Conservation (phyloP, 1,284 basidiomycete species). For the Cryptococcus sp. region DNA sequence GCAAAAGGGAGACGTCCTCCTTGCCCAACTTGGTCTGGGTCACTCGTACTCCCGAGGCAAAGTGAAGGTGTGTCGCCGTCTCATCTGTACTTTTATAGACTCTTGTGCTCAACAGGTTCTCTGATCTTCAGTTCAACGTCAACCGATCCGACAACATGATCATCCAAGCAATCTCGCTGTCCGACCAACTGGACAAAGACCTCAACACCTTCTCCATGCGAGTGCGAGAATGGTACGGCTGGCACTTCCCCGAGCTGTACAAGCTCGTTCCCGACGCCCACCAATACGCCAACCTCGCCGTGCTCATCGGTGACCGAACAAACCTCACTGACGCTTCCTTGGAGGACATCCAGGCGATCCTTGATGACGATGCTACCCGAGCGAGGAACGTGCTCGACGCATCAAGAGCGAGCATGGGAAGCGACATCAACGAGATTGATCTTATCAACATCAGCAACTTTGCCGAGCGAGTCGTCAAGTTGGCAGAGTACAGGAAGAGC, state of each 20-base stretch:
- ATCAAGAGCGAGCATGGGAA: constrained; percentile 92
- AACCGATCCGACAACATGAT: constrained; percentile 99
- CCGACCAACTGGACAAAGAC: constrained; percentile 99
- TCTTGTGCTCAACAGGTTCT: neutral
- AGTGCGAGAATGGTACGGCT: constrained; percentile 99
- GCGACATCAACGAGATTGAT: constrained; percentile 87
- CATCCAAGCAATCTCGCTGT: constrained; percentile 97
- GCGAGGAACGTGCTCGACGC: constrained; percentile 96
- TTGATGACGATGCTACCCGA: constrained; percentile 82
- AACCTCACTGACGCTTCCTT: constrained; percentile 65
- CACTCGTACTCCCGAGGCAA: constrained; percentile 98
- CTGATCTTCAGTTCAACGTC: constrained; percentile 78
- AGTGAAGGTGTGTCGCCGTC: constrained; percentile 64
- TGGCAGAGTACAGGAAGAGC: constrained; percentile 92
- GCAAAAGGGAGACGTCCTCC: constrained; percentile 82
- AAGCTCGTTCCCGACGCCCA: constrained; percentile 93
- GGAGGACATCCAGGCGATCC: constrained; percentile 74
- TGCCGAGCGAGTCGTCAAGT: constrained; percentile 84
- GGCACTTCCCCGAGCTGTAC: constrained; percentile 98
- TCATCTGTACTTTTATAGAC: neutral
- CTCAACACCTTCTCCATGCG: constrained; percentile 99
- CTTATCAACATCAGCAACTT: constrained; percentile 96
- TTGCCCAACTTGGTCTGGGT: constrained; percentile 94
- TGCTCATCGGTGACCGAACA: constrained; percentile 87
- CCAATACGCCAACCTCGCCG: constrained; percentile 84